Evolutionary conservation across 257 asterid genomes (phyloP), one percentile per base, ranked within the genome.

Genomic region (Primulina tabacum): DNA sequence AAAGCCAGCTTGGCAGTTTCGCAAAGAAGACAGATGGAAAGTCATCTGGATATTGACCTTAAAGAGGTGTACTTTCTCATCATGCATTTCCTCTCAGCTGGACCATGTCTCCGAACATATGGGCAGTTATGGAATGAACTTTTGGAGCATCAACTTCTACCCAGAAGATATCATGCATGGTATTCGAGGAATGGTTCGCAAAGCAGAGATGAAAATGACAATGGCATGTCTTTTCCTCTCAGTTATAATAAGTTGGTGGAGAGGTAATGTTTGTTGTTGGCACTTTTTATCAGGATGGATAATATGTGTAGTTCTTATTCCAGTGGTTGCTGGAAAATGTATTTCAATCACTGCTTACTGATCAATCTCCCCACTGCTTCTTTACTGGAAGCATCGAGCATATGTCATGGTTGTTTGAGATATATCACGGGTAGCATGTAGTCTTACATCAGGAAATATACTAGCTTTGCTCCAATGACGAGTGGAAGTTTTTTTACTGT

Each of bases 61-160:
- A 83, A 92, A 78, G 98, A 93, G 88, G 77, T 93, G n/a, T 90
- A 88, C 80, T 90, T 92, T 78, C 87, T 93, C 64, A 93, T 93
- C 69, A 88, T 93, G 97, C 98, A 93, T 87, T 93, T 93, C 81
- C 86, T 93, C 71, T 93, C 98, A 60, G 86, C 95, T 75, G 98
- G 98, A 73, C 98, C 96, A 58, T 89, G 96, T 80, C 96, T 87
- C 84, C 84, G 92, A 76, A 90, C 98, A 52, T 87, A 80, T 75
- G 96, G 96, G 72, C 97, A 90, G 81, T 77, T 93, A 68, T 89
- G 96, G 98, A 90, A 89, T 83, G 98, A 93, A 85, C 98, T 93
- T 77, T 85, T 87, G 73, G 98, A 93, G 84, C 88, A 90, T 87
- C 96, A 90, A 83, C 98, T 90, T 78, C 77, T 93, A 73, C 97